Evolutionary conservation across 768 basidiomycete species (phyloP).

Genomic region (Gyrodon lividus): DNA sequence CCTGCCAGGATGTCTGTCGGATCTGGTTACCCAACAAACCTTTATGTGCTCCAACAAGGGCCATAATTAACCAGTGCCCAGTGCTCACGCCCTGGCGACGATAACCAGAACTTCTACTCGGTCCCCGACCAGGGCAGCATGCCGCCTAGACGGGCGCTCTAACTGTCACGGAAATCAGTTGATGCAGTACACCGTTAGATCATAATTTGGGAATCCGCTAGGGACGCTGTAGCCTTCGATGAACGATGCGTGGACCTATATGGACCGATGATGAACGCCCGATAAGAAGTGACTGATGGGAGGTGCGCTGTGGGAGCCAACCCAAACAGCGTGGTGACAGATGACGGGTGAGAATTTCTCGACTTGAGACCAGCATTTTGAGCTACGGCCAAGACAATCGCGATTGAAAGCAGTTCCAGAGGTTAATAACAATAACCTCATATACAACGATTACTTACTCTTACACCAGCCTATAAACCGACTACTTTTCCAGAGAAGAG

Average conservation of each 20-base stretch:
- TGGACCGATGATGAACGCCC: constrained; percentile 33
- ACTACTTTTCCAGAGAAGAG: constrained; percentile 10
- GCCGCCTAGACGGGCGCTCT: constrained; percentile 19
- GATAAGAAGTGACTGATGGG: constrained; percentile 57
- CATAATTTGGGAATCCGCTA: constrained; percentile 31
- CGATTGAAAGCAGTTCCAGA: neutral
- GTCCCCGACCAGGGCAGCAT: constrained; percentile 7
- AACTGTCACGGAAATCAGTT: constrained; percentile 22
- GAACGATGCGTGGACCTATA: constrained; percentile 34
- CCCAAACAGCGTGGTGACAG: constrained; percentile 7
- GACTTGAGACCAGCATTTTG: neutral
- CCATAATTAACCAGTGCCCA: too few species aligned
- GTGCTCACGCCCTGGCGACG: too few species aligned
- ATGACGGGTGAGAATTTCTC: neutral
- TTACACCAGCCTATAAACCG: too few species aligned
- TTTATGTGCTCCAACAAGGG: neutral
- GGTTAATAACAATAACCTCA: too few species aligned
- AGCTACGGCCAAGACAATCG: too few species aligned
- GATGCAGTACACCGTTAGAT: constrained; percentile 18
- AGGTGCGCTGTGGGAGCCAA: constrained; percentile 33
- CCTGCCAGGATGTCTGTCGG: too few species aligned
- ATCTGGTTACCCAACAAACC: neutral
- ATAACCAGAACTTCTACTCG: constrained; percentile 29
- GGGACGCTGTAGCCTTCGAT: constrained; percentile 28
- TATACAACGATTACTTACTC: too few species aligned